Evolutionary conservation across 2,329 filamentous ascomycete species (phyloP), one percentile per base, ranked within the genome.

Genomic region (Calonectria montana): DNA sequence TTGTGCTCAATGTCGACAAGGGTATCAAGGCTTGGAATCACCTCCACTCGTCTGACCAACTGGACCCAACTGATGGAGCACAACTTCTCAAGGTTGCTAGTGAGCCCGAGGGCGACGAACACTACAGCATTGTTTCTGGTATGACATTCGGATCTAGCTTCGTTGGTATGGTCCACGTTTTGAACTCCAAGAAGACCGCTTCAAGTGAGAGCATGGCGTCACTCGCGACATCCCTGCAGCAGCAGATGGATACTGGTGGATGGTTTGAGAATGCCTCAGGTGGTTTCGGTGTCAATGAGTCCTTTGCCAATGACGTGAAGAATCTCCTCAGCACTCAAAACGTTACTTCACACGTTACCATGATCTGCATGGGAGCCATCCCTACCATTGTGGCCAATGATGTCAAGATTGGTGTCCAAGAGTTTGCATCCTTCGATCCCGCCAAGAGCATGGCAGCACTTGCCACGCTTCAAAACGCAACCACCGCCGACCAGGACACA

Each of bases 251-350:
- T 2, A 37, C 25, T 0, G 61, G 72, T 7, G 47, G 31, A 8
- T 75, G 73, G 67, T 72, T 72, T 9, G 53, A 53, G 21, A 63
- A 50, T 1, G 27, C 16, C 3, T 31, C 23, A 0, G 73, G 69
- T 1, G 57, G 31, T 9, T 45, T 65, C 0, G 69, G 73, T 5
- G 48, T 75, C 1, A 39, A 76, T 53, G 12, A 71, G 1, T 62
- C 41, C 2, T 69, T 77, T 16, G 43, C 64, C 47, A 72, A 25
- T 25, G 48, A 75, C 7, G 43, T 76, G 0, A 77, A 76, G 67
- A 75, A 68, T 57, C 48, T 75, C 1, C 71, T 77, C 27, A 70
- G 71, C 25, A 41, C 57, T 47, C 68, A 77, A 43, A 77, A 76
- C 9, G 50, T 75, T 23, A 25, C 48, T 7, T 74, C 73, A 2